Evolutionary conservation across 2,329 filamentous ascomycete species (phyloP), one percentile per base, ranked within the genome.

Genomic region (Endoconidiophora polonica): DNA sequence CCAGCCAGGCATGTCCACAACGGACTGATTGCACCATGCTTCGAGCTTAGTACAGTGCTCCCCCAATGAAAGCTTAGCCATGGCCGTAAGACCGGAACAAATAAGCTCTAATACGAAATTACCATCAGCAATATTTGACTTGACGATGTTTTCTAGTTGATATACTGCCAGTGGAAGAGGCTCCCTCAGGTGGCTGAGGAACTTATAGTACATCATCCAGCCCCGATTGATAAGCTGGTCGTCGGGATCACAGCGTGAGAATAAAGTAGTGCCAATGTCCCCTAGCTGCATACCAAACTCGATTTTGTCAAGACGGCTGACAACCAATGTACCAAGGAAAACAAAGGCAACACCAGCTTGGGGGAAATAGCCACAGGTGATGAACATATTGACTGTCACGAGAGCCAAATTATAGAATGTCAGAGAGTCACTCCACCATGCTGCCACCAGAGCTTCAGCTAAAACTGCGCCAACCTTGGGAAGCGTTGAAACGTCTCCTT

Each of bases 1-100:
- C 83, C 83, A 88, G 46, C 81, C 77, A 1, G 76, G 76, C 52
- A 85, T 75, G 55, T 87, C 83, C 54, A 86, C 75, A 54, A 79
- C 81, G n/a, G 78, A 74, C 54, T 81, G 84, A 44, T 77, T 73
- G 57, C 81, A 82, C 59, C 78, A 84, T 0, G 72, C 72, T 59
- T 87, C 83, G 0, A 86, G 65, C 50, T 88, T 83, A 12, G 69
- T 67, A 44, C 79, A 68, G 52, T 85, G 80, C 55, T 85, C 77
- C 56, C 79, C 80, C 10, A 76, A 73, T 61, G 81, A 86, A 50
- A 87, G 74, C 56, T 76, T 79, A 57, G 81, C 74, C 55, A 76
- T 72, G 2, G 79, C 77, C 29, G 74, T 71, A 18, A 86, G 66
- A 0, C 82, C 84, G 47, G 83, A 76, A 56, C 81, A 82, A 7